Evolutionary conservation across 139 green algal species (phyloP), one percentile per base, ranked within the genome.

Genomic region (Edaphochlamys debaryana): DNA sequence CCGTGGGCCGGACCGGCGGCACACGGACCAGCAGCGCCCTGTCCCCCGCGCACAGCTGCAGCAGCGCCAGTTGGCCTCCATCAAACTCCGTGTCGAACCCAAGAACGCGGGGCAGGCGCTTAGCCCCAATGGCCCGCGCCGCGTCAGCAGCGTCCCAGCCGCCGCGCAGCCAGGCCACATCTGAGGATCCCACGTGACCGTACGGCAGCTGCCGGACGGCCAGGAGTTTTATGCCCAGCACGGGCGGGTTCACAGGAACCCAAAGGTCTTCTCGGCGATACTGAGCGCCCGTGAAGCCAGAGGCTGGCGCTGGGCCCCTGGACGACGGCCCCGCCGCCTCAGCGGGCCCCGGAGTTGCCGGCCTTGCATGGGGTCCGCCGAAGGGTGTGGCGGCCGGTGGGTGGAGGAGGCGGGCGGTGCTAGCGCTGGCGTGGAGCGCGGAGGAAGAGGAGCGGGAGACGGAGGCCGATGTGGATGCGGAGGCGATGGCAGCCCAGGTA

Each of bases 31-130:
- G 78, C 30, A 84, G 66, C 66, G 40, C 78, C 2, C 36, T 34
- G 5, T 8, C 32, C 4, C 78, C 66, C 36, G 36, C 68, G 50
- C 78, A 76, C 48, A 84, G 78, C 66, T 84, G 78, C 34, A 84
- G 17, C 48, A 84, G 45, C 19, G 78, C 78, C 11, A 69, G 48
- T 36, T 84, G 40, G 37, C 58, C 66, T 19, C 64, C 78, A 1
- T 75, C 13, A 17, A 84, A 84, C 45, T 84, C 78, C 29, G 78
- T 84, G 48, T 84, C 78, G 11, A 77, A 84, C 3, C 78, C 78
- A 0, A 84, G 29, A 0, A 76, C 66, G 13, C 42, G 32, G 9
- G 34, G 78, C 36, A 68, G 23, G n/a, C n/a, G n/a, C n/a, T n/a
- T n/a, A n/a, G n/a, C n/a, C n/a, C n/a, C n/a, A n/a, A n/a, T 29